Percentiles rank a stretch among this genome's conserved stretches.
phyloP scores from a whole-genome alignment of 306 rosid genomes.

The Hylodesmum podocarpum region DNA sequence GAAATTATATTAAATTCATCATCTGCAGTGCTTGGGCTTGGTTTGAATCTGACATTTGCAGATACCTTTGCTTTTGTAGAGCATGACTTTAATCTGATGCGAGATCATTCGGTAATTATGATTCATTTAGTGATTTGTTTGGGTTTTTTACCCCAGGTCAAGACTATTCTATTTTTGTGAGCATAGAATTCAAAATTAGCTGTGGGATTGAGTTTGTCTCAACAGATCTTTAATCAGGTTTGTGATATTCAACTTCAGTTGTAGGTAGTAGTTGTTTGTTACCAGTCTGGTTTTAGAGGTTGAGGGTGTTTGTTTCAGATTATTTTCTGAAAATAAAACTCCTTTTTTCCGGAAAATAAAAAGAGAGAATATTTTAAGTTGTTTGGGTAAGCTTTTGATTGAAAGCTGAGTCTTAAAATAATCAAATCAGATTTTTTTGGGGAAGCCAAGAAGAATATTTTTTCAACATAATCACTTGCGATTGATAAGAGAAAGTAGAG shows the following conservation, averaged over 20 bases:
- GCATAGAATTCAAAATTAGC: constrained; percentile 9
- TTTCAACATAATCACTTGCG: not conserved
- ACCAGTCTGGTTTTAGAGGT: not conserved
- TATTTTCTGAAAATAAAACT: not conserved
- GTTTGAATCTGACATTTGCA: constrained; percentile 96
- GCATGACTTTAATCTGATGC: constrained; percentile 99
- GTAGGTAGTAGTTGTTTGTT: constrained; percentile 5
- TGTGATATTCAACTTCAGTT: not conserved
- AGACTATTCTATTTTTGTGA: not conserved
- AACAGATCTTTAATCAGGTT: not conserved
- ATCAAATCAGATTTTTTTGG: not conserved
- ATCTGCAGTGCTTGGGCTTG: constrained; percentile 92
- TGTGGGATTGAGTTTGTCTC: not conserved
- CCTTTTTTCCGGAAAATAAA: no score
- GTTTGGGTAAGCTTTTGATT: no score
- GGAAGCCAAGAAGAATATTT: not conserved
- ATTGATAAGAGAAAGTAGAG: not conserved
- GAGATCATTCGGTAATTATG: constrained; percentile 82
- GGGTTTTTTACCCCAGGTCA: not conserved
- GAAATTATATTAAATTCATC: constrained; percentile 18
- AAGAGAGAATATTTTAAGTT: no score
- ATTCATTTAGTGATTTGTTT: constrained; percentile 22
- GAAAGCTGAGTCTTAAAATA: no score
- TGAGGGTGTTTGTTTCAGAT: not conserved
- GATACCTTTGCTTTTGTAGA: constrained; percentile 95